phyloP scores from a whole-genome alignment of 2,329 filamentous ascomycete species.

The Fusarium lateritium region DNA sequence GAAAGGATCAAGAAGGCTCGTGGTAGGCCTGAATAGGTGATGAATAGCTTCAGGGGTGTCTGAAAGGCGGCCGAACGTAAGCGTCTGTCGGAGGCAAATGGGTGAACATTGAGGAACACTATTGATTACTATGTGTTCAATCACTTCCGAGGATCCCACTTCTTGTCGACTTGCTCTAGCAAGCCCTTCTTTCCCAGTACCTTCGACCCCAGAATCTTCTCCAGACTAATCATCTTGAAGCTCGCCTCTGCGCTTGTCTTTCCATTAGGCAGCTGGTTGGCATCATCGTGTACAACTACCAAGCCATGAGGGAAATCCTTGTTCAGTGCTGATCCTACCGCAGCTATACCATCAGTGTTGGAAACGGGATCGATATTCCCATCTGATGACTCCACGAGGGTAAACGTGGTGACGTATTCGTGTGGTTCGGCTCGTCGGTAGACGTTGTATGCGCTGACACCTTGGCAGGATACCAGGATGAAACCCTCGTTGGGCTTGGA shows the following conservation, averaged over 20 bases:
- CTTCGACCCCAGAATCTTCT: slow-evolving; percentile 55
- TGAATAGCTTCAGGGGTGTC: slow-evolving; percentile 24
- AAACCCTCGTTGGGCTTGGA: slow-evolving; percentile 61
- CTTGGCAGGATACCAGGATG: slow-evolving; percentile 67
- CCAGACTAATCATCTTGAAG: slow-evolving; percentile 64
- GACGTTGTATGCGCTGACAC: slow-evolving; percentile 67
- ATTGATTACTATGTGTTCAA: background rate
- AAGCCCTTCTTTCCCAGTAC: slow-evolving; percentile 47
- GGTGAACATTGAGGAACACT: background rate
- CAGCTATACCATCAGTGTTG: slow-evolving; percentile 67
- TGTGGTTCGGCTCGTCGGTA: slow-evolving; percentile 65
- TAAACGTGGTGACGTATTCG: slow-evolving; percentile 65
- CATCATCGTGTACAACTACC: slow-evolving; percentile 68
- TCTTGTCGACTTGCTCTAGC: slow-evolving; percentile 54
- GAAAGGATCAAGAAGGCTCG: background rate
- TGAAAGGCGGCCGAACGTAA: background rate
- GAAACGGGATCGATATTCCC: slow-evolving; percentile 64
- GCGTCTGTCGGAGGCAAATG: background rate
- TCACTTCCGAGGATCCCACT: slow-evolving; percentile 58
- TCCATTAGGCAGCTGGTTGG: slow-evolving; percentile 64
- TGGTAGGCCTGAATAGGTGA: slow-evolving; percentile 1
- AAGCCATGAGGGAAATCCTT: slow-evolving; percentile 60
- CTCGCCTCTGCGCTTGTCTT: slow-evolving; percentile 63
- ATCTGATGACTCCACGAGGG: slow-evolving; percentile 59
- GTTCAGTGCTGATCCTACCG: slow-evolving; percentile 61